These are phyloP conservation scores for Hypoxylon lienhwacheense DNA, from an alignment of 495 filamentous ascomycete species.

Conservation along the genomic window DNA sequence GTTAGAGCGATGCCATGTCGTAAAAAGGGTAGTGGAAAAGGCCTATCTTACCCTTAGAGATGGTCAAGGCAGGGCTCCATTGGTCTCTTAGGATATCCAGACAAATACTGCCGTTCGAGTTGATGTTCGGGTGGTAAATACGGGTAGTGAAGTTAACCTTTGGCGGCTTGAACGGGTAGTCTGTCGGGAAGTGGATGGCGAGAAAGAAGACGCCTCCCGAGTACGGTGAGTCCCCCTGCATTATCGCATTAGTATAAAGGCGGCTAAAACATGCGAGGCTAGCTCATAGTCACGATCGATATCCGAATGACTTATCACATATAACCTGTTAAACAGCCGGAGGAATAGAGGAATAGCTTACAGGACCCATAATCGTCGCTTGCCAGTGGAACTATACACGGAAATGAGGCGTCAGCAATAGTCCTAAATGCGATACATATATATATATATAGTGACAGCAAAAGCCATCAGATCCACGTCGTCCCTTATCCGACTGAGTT, in stretches of 20 bases:
- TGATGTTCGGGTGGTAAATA: slow-evolving; percentile 99
- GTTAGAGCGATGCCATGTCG: slow-evolving; percentile 3
- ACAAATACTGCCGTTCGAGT: slow-evolving; percentile 99
- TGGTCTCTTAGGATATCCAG: slow-evolving; percentile 97
- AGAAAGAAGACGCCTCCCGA: slow-evolving; percentile 98
- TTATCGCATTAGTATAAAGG: slow-evolving; percentile 32
- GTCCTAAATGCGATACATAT: slow-evolving; percentile 11
- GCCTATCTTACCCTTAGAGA: slow-evolving; percentile 96
- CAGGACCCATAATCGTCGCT: slow-evolving; percentile 99
- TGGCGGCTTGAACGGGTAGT: slow-evolving; percentile 99
- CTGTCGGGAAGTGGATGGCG: slow-evolving; percentile 96
- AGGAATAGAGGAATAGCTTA: slow-evolving; percentile 57
- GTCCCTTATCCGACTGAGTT: slow-evolving; percentile 13
- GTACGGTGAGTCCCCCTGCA: slow-evolving; percentile 89
- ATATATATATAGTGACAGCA: neutral
- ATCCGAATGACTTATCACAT: too few species aligned
- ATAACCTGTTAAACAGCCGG: neutral
- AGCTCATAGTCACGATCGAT: too few species aligned
- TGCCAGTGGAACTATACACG: slow-evolving; percentile 94
- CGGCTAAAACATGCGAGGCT: too few species aligned
- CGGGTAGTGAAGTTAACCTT: slow-evolving; percentile 99
- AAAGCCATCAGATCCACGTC: neutral
- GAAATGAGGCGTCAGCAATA: slow-evolving; percentile 38
- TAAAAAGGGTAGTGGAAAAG: neutral
- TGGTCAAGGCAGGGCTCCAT: slow-evolving; percentile 98